Conservation (phyloP, 805 yeast species). For the Candida germanica region DNA sequence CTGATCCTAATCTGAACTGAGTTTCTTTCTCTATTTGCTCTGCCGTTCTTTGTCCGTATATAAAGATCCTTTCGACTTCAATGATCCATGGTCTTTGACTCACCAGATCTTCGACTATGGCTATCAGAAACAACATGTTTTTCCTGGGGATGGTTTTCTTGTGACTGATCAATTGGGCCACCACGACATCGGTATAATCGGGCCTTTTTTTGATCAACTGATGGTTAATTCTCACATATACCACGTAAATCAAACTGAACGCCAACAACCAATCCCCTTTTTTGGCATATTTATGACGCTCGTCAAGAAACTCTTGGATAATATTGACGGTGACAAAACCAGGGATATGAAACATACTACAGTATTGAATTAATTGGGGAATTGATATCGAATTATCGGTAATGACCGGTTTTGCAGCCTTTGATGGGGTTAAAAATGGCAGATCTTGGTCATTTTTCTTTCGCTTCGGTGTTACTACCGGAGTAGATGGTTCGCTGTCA, state of each 20-base stretch:
- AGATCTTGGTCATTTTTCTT: constrained; percentile 1
- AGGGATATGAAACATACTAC: constrained; percentile 65
- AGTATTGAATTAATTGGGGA: constrained; percentile 42
- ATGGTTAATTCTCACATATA: constrained; percentile 53
- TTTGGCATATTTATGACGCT: constrained; percentile 48
- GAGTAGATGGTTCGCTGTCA: neutral
- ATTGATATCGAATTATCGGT: constrained; percentile 14
- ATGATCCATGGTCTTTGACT: constrained; percentile 61
- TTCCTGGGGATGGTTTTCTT: constrained; percentile 49
- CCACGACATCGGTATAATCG: constrained; percentile 47
- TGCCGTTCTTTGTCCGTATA: constrained; percentile 20
- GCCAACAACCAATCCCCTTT: constrained; percentile 67
- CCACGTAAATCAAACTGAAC: constrained; percentile 62
- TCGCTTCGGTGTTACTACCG: too few relatives aligned
- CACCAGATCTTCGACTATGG: constrained; percentile 51
- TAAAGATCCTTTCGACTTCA: constrained; percentile 46
- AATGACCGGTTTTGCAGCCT: constrained; percentile 20
- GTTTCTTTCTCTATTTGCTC: constrained; percentile 22
- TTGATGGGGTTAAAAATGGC: constrained; percentile 8
- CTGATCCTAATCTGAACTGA: constrained; percentile 29
- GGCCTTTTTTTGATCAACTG: constrained; percentile 42
- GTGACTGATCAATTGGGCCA: constrained; percentile 52
- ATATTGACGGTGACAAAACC: constrained; percentile 47
- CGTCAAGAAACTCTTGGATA: constrained; percentile 47
- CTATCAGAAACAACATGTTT: constrained; percentile 53